Evolutionary conservation across 2,329 filamentous ascomycete genomes (phyloP).

Genomic region (Colletotrichum sidae): DNA sequence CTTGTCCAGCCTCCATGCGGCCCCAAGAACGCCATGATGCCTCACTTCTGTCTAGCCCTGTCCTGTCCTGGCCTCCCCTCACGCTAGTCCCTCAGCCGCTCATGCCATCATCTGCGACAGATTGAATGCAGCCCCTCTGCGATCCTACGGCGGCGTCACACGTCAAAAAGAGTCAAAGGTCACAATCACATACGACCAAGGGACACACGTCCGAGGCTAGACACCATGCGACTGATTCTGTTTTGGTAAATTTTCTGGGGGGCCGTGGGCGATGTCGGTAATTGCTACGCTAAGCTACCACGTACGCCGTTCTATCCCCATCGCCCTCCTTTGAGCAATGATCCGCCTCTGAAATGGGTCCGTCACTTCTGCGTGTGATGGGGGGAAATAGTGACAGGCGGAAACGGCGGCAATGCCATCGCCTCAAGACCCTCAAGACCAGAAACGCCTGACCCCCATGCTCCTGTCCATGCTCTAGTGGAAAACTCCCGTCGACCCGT

Average conservation of each 20-base stretch:
- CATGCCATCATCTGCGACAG: slow-evolving; percentile 3
- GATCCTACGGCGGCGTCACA: neutral
- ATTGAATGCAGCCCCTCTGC: neutral
- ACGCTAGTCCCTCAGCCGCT: neutral
- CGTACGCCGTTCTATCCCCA: neutral
- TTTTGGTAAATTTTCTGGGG: neutral
- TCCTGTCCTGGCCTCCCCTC: neutral
- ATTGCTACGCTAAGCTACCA: slow-evolving; percentile 17
- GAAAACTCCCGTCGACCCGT: slow-evolving; percentile 16
- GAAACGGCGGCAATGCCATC: slow-evolving; percentile 24
- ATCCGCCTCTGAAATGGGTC: slow-evolving; percentile 13
- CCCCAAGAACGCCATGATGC: slow-evolving; percentile 1
- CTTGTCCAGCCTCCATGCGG: neutral
- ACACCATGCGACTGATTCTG: neutral
- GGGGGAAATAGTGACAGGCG: slow-evolving; percentile 18
- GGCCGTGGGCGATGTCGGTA: neutral
- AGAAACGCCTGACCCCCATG: neutral
- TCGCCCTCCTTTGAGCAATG: slow-evolving; percentile 11
- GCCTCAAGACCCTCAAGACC: neutral
- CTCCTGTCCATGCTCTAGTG: neutral
- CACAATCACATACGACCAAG: too few species aligned
- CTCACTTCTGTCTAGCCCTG: neutral
- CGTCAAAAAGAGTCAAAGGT: neutral
- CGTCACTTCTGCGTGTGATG: slow-evolving; percentile 9
- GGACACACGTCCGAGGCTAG: too few species aligned